A percentile compares a stretch with the other conserved stretches of the same genome.
Evolutionary conservation across 2,329 filamentous ascomycete species (phyloP).

Genomic region (Periglandula ipomoeae): DNA sequence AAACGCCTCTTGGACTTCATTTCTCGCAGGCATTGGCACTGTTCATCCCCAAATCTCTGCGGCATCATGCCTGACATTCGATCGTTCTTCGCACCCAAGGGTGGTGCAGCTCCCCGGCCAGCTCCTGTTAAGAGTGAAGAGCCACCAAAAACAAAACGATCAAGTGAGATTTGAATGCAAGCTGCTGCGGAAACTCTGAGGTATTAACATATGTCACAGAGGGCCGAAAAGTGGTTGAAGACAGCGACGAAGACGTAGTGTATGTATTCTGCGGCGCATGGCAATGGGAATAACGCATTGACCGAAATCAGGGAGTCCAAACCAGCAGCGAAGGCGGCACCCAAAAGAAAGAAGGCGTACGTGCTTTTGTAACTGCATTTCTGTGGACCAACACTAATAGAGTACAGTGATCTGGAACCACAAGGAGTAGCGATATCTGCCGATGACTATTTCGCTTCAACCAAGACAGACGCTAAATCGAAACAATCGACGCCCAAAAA

Average conservation of each 20-base stretch:
- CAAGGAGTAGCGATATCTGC: slow-evolving; percentile 44
- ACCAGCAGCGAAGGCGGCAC: slow-evolving; percentile 35
- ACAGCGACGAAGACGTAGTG: slow-evolving; percentile 62
- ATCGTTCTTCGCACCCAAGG: slow-evolving; percentile 78
- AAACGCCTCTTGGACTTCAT: slow-evolving; percentile 1
- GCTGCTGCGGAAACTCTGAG: background rate
- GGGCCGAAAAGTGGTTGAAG: slow-evolving; percentile 64
- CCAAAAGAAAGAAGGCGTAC: slow-evolving; percentile 48
- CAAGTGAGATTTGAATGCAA: slow-evolving; percentile 30
- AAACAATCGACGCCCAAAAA: slow-evolving; percentile 26
- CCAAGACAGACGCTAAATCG: slow-evolving; percentile 27
- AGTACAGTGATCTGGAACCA: slow-evolving; percentile 28
- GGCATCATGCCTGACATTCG: slow-evolving; percentile 76
- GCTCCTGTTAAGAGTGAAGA: slow-evolving; percentile 36
- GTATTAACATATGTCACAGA: slow-evolving; percentile 24
- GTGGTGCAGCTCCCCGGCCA: slow-evolving; percentile 42
- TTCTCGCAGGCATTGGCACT: slow-evolving; percentile 3
- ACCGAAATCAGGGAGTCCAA: slow-evolving; percentile 38
- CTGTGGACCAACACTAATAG: background rate
- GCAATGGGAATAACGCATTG: background rate
- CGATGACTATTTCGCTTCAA: slow-evolving; percentile 47
- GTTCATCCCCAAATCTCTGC: background rate
- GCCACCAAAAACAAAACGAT: slow-evolving; percentile 33
- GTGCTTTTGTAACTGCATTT: slow-evolving; percentile 11
- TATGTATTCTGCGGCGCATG: background rate